Evolutionary conservation across 2,329 filamentous ascomycete genomes (phyloP).

Genomic region (Monosporascus sp.): DNA sequence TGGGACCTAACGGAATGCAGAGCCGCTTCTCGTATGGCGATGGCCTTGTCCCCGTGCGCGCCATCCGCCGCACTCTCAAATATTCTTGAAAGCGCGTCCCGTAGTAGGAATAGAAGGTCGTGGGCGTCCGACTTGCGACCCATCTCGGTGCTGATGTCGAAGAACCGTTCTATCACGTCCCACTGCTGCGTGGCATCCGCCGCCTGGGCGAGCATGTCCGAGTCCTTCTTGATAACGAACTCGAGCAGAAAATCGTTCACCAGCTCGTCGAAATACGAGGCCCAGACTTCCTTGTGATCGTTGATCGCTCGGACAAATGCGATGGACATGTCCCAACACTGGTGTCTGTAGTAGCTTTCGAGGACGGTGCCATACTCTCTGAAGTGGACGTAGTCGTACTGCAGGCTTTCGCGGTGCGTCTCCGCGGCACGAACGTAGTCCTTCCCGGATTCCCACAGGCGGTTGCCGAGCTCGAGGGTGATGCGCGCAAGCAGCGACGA

Average conservation of each 20-base stretch:
- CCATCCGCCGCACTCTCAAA: conserved; percentile 11
- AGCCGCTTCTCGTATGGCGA: conserved; percentile 18
- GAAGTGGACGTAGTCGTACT: conserved; percentile 22
- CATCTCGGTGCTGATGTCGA: conserved; percentile 17
- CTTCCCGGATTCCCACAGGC: conserved; percentile 20
- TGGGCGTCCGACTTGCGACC: conserved; percentile 16
- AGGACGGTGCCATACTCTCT: conserved; percentile 17
- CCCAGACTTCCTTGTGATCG: conserved; percentile 14
- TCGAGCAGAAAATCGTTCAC: conserved; percentile 22
- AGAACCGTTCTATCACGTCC: conserved; percentile 22
- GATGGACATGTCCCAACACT: conserved; percentile 19
- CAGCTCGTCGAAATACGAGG: conserved; percentile 23
- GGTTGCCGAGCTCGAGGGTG: conserved; percentile 22
- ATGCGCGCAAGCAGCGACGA: conserved; percentile 23
- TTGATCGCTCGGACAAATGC: conserved; percentile 22
- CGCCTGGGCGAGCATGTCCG: conserved; percentile 18
- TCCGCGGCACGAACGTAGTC: conserved; percentile 17
- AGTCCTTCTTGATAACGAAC: conserved; percentile 9
- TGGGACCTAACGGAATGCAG: conserved; percentile 16
- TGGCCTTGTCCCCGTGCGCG: conserved; percentile 13
- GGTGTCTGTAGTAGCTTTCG: conserved; percentile 12
- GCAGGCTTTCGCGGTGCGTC: conserved; percentile 23
- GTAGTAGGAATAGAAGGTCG: conserved; percentile 22
- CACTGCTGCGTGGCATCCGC: conserved; percentile 20
- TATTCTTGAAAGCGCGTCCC: conserved; percentile 19